These are phyloP conservation scores for Talaromyces liani DNA, from an alignment of 495 filamentous ascomycete species.

Conservation along the genomic window DNA sequence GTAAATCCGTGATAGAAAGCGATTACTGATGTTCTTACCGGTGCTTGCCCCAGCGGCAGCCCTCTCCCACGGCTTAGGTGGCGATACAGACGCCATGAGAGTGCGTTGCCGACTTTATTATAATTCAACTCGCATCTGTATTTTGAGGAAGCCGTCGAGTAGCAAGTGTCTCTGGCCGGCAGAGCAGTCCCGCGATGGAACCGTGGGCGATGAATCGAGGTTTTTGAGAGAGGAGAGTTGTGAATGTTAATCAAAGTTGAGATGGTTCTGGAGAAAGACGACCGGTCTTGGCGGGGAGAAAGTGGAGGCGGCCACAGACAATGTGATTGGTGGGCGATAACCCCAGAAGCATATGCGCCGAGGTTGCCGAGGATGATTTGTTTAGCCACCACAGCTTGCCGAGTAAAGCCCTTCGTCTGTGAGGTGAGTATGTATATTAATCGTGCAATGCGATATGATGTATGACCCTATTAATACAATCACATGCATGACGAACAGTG, in stretches of 20 bases:
- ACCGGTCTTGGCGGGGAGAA: neutral
- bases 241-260: neutral
- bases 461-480: neutral
- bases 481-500: neutral
- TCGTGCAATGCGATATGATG: no score
- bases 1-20: conserved; percentile 1
- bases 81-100: conserved; percentile 57
- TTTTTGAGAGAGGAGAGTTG: no score
- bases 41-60: conserved; percentile 48
- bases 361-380: neutral
- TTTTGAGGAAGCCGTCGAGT: neutral
- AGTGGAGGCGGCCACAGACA: no score
- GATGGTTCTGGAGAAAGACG: neutral
- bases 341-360: neutral
- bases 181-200: neutral
- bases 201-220: neutral
- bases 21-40: conserved; percentile 24
- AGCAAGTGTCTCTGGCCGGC: neutral
- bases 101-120: conserved; percentile 9
- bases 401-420: no score
- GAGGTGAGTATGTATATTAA: no score
- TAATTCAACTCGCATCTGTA: neutral
- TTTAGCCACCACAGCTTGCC: neutral
- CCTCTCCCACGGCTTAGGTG: conserved; percentile 95
- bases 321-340: neutral